phyloP scores from a whole-genome alignment of 768 basidiomycete genomes.

The Kwoniella shandongensis region DNA sequence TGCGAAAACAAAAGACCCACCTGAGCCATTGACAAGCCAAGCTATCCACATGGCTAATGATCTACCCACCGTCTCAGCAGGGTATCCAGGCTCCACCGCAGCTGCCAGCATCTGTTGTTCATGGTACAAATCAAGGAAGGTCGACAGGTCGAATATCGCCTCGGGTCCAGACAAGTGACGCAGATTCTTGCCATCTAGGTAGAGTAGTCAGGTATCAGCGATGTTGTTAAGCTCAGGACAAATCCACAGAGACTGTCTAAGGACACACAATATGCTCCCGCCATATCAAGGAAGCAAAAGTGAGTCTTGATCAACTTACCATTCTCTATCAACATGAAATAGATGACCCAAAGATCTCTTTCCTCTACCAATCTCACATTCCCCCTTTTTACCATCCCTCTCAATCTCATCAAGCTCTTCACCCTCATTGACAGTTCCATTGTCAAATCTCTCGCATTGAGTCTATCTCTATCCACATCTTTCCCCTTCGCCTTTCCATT shows the following conservation, averaged over 20 bases:
- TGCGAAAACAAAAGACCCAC: constrained; percentile 15
- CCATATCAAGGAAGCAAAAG: too few relatives aligned
- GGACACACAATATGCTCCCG: not conserved
- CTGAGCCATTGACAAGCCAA: constrained; percentile 39
- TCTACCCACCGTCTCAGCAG: constrained; percentile 46
- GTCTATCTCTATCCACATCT: too few relatives aligned
- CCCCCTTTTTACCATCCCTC: constrained; percentile 15
- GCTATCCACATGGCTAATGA: constrained; percentile 53
- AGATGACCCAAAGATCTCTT: constrained; percentile 48
- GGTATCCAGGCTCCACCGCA: constrained; percentile 52
- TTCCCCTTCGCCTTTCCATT: not conserved
- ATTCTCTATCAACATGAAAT: constrained; percentile 53
- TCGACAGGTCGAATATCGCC: constrained; percentile 34
- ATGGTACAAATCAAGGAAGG: constrained; percentile 50
- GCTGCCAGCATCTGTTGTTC: constrained; percentile 47
- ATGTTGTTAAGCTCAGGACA: constrained; percentile 8
- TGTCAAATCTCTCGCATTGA: constrained; percentile 27
- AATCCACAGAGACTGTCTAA: not conserved
- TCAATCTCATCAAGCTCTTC: constrained; percentile 28
- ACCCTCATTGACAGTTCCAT: constrained; percentile 41
- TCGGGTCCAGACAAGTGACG: constrained; percentile 34
- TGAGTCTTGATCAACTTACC: too few relatives aligned
- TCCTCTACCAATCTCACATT: constrained; percentile 30
- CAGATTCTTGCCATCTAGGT: constrained; percentile 49
- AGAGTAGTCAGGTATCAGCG: constrained; percentile 16